These are phyloP conservation scores for Trichoderma simmonsii DNA, from an alignment of 2,329 filamentous ascomycete species.

Conservation along the genomic window DNA sequence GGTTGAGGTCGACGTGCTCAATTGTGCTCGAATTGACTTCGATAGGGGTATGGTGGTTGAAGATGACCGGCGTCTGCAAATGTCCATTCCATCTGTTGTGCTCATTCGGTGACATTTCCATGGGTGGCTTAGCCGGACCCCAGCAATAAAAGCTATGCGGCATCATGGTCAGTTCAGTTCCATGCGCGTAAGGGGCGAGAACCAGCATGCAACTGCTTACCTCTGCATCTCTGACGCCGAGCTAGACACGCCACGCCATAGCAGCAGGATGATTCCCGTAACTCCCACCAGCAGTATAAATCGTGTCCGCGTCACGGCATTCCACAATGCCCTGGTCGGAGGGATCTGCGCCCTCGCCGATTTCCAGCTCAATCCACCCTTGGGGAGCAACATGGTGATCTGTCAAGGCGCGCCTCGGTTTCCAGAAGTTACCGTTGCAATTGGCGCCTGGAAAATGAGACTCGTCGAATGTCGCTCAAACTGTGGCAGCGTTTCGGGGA, in stretches of 20 bases:
- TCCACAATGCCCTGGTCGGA: slow-evolving; percentile 67
- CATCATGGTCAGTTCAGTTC: not conserved
- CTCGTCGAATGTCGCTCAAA: not conserved
- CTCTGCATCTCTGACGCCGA: slow-evolving; percentile 87
- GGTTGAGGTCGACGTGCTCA: slow-evolving; percentile 77
- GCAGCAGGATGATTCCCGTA: slow-evolving; percentile 67
- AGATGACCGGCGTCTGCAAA: slow-evolving; percentile 86
- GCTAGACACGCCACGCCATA: slow-evolving; percentile 83
- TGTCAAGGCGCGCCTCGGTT: slow-evolving; percentile 22
- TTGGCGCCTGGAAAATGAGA: not conserved
- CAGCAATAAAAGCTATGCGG: slow-evolving; percentile 86
- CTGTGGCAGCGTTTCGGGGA: not conserved
- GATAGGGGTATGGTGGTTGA: slow-evolving; percentile 90
- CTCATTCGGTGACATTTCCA: slow-evolving; percentile 91
- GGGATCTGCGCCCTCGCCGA: slow-evolving; percentile 76
- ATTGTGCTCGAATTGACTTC: slow-evolving; percentile 80
- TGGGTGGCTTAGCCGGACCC: slow-evolving; percentile 90
- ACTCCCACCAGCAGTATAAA: slow-evolving; percentile 72
- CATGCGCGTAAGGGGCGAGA: not conserved
- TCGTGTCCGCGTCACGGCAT: slow-evolving; percentile 71
- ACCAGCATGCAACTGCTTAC: slow-evolving; percentile 47
- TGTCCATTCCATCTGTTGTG: slow-evolving; percentile 86
- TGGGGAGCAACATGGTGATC: slow-evolving; percentile 78
- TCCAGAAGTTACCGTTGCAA: not conserved
- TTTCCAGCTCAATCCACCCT: slow-evolving; percentile 91